A percentile compares a stretch with the other conserved stretches of the same genome.
These are phyloP conservation scores for Tricholoma sp. DNA, from an alignment of 768 basidiomycete species.

Conservation along the genomic window DNA sequence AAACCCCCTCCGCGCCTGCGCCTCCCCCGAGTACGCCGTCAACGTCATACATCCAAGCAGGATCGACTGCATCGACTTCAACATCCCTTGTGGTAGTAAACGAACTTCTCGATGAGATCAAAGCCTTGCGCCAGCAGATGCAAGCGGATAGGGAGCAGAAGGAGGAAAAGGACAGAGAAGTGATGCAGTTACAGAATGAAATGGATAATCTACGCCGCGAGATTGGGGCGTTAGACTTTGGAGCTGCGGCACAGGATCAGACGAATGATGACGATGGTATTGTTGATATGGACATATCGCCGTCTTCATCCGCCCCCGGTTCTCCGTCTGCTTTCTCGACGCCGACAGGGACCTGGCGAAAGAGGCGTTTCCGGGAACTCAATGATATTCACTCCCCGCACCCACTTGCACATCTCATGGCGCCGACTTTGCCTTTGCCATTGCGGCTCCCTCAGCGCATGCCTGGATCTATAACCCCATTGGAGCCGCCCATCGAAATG, in stretches of 20 bases:
- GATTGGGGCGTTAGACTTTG: not conserved
- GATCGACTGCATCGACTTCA: not conserved
- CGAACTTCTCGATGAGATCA: conserved; percentile 4
- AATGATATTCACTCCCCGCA: not conserved
- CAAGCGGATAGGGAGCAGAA: not conserved
- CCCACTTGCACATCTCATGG: conserved; percentile 1
- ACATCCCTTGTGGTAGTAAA: not conserved
- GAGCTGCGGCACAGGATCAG: not conserved
- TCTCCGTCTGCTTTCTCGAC: conserved; percentile 1
- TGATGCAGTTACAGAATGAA: conserved; percentile 2
- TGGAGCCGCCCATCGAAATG: not conserved
- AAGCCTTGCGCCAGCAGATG: not conserved
- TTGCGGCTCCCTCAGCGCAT: not conserved
- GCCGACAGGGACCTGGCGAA: not conserved
- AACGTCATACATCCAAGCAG: not conserved
- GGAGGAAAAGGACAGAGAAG: not conserved
- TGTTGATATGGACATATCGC: not conserved
- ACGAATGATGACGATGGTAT: not conserved
- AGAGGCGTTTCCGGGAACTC: not conserved
- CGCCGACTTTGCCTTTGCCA: not conserved
- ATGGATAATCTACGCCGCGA: conserved; percentile 3
- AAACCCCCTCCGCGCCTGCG: not conserved
- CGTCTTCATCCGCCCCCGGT: not conserved
- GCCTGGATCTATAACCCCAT: not conserved
- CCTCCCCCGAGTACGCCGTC: not conserved